phyloP scores from a whole-genome alignment of 768 basidiomycete genomes.

The Rhodotorula sphaerocarpa region DNA sequence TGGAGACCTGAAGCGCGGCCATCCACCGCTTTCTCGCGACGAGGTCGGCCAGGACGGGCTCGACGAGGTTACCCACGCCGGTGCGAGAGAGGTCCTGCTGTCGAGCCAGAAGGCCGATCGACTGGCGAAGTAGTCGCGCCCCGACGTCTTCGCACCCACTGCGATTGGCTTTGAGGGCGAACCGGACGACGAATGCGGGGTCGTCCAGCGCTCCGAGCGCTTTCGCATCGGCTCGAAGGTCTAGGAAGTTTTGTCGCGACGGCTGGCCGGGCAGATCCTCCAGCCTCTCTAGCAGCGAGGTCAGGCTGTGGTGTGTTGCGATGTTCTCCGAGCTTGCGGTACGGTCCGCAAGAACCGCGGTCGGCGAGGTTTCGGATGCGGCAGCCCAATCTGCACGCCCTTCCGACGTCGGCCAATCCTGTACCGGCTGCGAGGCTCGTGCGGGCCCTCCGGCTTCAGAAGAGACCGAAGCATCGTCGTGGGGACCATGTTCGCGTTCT shows the following conservation, averaged over 20 bases:
- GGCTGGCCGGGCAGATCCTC: neutral
- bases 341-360: no score
- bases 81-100: neutral
- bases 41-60: neutral
- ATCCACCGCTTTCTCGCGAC: neutral
- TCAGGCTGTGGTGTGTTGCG: neutral
- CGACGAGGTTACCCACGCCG: neutral
- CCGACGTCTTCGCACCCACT: constrained; percentile 3
- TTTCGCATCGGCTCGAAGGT: neutral
- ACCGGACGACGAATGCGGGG: neutral
- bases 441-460: neutral
- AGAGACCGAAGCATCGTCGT: no score
- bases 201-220: neutral
- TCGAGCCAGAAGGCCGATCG: neutral
- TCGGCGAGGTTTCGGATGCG: no score
- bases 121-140: constrained; percentile 3
- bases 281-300: no score
- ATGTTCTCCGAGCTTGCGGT: no score
- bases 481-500: neutral
- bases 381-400: no score
- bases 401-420: no score
- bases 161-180: neutral
- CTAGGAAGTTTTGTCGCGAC: neutral
- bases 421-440: neutral
- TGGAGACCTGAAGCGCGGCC: constrained; percentile 1